phyloP scores from a whole-genome alignment of 768 basidiomycete species.

The Rhodocollybia butyracea region DNA sequence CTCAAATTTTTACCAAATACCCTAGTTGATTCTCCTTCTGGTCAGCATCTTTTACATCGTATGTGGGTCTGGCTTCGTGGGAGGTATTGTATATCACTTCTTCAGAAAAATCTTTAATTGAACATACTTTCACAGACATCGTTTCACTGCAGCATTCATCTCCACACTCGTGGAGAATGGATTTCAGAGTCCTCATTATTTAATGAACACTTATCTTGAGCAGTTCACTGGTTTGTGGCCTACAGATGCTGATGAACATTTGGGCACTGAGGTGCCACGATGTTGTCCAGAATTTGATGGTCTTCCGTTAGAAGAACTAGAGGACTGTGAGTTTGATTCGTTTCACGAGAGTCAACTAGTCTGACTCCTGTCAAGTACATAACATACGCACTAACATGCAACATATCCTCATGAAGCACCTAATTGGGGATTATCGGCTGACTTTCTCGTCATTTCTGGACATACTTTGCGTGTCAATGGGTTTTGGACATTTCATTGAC shows the following conservation, averaged over 20 bases:
- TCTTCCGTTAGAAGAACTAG: background rate
- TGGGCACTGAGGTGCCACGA: background rate
- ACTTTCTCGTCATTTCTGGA: background rate
- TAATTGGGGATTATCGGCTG: background rate
- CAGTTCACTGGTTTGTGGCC: background rate
- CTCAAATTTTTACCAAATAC: too few relatives aligned
- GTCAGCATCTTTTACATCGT: too few relatives aligned
- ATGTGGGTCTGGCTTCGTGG: too few relatives aligned
- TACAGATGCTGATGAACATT: background rate
- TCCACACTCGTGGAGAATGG: too few relatives aligned
- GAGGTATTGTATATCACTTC: too few relatives aligned
- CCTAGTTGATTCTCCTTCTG: too few relatives aligned
- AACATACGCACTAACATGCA: background rate
- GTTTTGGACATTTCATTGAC: background rate
- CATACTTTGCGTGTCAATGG: background rate
- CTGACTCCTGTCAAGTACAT: background rate
- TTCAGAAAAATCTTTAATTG: too few relatives aligned
- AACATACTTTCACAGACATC: too few relatives aligned
- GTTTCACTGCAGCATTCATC: too few relatives aligned
- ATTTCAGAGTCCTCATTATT: too few relatives aligned
- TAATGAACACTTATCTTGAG: background rate
- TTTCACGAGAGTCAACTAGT: too few relatives aligned
- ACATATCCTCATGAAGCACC: background rate
- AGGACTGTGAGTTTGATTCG: background rate
- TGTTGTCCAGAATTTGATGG: background rate